These are phyloP conservation scores for Kazachstania taianensis DNA, from an alignment of 805 yeast genomes.

Conservation along the genomic window DNA sequence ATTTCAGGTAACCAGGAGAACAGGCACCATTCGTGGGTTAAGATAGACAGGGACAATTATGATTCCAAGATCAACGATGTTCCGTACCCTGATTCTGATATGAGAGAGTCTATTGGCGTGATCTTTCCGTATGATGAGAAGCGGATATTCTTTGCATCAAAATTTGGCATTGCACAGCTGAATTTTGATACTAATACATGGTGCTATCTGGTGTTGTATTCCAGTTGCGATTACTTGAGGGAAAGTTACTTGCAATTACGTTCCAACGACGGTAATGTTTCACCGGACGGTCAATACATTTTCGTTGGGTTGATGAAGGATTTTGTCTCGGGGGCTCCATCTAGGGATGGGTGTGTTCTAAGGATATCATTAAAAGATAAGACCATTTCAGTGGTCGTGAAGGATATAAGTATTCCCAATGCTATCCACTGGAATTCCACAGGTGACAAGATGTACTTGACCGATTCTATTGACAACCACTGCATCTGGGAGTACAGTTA, in stretches of 20 bases:
- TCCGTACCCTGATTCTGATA: slow-evolving; percentile 9
- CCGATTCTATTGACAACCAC: slow-evolving; percentile 41
- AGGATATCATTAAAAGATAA: slow-evolving; percentile 30
- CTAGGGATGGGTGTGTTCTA: slow-evolving; percentile 46
- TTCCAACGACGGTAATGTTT: slow-evolving; percentile 78
- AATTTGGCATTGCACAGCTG: slow-evolving; percentile 52
- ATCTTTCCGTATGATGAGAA: slow-evolving; percentile 48
- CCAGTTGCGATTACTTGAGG: slow-evolving; percentile 14
- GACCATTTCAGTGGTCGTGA: slow-evolving; percentile 26
- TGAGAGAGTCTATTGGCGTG: slow-evolving; percentile 50
- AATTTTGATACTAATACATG: slow-evolving; percentile 34
- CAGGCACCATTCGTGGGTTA: slow-evolving; percentile 8
- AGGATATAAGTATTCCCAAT: slow-evolving; percentile 50
- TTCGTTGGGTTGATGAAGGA: slow-evolving; percentile 77
- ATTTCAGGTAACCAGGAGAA: slow-evolving; percentile 18
- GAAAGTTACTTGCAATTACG: no score
- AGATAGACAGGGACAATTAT: slow-evolving; percentile 1
- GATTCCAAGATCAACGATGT: slow-evolving; percentile 21
- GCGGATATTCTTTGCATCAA: slow-evolving; percentile 49
- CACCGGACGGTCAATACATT: slow-evolving; percentile 57
- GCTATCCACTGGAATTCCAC: slow-evolving; percentile 49
- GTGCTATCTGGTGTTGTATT: slow-evolving; percentile 31
- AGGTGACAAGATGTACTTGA: slow-evolving; percentile 36
- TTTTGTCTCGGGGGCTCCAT: slow-evolving; percentile 30
- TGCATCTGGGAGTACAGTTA: slow-evolving; percentile 37